Percentiles rank a stretch among this genome's conserved stretches.
Conservation (phyloP, 352 stramenopile genomes). For the Pythium plurisporium region DNA sequence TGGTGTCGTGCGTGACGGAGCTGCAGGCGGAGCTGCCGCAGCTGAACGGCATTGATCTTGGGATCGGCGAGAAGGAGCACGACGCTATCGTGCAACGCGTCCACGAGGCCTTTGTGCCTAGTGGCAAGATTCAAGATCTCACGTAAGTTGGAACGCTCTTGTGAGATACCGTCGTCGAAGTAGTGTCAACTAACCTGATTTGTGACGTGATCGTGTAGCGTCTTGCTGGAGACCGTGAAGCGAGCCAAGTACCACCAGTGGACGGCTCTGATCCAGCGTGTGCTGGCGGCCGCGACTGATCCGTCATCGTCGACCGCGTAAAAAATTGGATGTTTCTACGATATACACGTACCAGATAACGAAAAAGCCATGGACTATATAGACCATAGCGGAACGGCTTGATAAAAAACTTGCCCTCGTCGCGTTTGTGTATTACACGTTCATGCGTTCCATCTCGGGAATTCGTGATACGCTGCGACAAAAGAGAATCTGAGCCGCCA, state of each 20-base stretch:
- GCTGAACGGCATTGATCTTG: slow-evolving; percentile 1
- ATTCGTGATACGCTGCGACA: slow-evolving; percentile 73
- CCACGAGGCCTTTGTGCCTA: slow-evolving; percentile 13
- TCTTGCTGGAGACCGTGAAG: slow-evolving; percentile 20
- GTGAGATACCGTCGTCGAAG: too few relatives aligned
- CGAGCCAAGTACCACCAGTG: slow-evolving; percentile 24
- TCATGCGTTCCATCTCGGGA: slow-evolving; percentile 81
- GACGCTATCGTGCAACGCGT: slow-evolving; percentile 10
- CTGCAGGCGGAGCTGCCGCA: slow-evolving; percentile 57
- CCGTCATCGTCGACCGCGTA: too few relatives aligned
- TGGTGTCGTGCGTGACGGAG: slow-evolving; percentile 58
- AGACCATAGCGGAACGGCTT: too few relatives aligned
- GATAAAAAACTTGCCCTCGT: too few relatives aligned
- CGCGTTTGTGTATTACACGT: slow-evolving; percentile 30
- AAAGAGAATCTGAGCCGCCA: slow-evolving; percentile 75
- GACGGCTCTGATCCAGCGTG: slow-evolving; percentile 14
- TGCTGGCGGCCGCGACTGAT: neutral
- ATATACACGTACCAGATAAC: too few relatives aligned
- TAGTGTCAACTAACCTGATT: neutral
- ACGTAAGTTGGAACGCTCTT: neutral
- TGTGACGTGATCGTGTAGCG: neutral
- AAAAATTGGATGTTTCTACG: too few relatives aligned
- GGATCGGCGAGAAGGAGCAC: slow-evolving; percentile 6
- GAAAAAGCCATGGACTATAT: too few relatives aligned
- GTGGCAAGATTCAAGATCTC: slow-evolving; percentile 6